Evolutionary conservation across 176 grass and related monocot species (phyloP), one percentile per base, ranked within the genome.

Genomic region (Eremochloa ophiuroides): DNA sequence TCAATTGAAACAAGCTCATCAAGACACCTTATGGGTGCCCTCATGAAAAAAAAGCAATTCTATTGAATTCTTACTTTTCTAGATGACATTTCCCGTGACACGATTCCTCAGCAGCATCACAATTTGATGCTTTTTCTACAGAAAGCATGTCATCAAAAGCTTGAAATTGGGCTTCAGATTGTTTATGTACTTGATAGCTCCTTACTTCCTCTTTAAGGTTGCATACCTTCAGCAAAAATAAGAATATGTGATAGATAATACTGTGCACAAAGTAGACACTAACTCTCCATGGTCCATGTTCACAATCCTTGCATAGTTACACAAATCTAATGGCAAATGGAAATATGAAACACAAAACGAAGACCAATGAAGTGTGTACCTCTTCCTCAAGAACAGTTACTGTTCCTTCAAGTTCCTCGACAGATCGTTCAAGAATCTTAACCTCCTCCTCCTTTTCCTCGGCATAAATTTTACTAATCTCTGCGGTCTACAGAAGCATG

Each of bases 381-480:
- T 93, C 92, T 73, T 85, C 83, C 80, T 97, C 94, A 9, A 97
- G 84, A 73, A 93, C 77, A 89, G 80, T 87, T 83, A 97, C 89
- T 39, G 94, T 97, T 69, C 80, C 84, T 87, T 97, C 94, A 89
- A 97, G 94, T 85, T 91, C 94, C 70, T 82, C 77, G 71, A 97
- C 77, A 25, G 91, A 97, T 81, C 55, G 86, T 85, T 97, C 91
- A 87, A 97, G 91, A 87, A 93, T 88, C 31, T 85, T 93, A 79
- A 97, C 91, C 50, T 97, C 94, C 68, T 91, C 88, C 72, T 93
- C 94, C 87, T 97, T 97, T 70, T 97, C 91, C 75, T 97, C 83
- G 38, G 84, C 91, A 30, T 89, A 87, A 14, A 89, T 77, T 83
- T 93, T 97, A 87, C 88, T 91, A 62, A 66, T 77, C 85, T 97